Conservation (phyloP, 345 rosid genomes). For the Pistacia integerrima region DNA sequence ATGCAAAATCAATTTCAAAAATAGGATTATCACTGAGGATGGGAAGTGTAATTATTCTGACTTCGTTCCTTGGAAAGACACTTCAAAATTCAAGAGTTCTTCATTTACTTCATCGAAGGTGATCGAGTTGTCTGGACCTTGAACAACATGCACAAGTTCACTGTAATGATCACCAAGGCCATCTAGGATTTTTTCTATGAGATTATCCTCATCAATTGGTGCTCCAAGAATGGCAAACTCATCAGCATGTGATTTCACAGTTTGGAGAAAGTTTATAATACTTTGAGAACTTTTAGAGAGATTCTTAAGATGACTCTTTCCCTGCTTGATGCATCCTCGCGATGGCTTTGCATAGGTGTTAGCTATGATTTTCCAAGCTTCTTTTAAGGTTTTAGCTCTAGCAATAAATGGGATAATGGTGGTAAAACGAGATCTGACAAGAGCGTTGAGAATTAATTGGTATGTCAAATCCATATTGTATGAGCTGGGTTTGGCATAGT, state of each 20-base stretch:
- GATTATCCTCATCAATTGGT: conserved; percentile 1
- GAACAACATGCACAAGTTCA: background rate
- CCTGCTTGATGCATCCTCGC: background rate
- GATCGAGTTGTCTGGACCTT: background rate
- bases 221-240: too few species aligned
- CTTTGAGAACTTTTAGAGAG: background rate
- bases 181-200: background rate
- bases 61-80: background rate
- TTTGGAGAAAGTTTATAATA: too few species aligned
- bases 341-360: background rate
- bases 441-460: background rate
- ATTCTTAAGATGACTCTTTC: background rate
- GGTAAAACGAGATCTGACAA: too few species aligned
- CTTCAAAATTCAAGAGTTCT: background rate
- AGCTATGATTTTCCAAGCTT: background rate
- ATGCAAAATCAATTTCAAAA: too few species aligned
- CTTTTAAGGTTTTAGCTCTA: background rate
- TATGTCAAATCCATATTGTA: background rate
- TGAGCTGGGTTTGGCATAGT: background rate
- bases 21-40: too few species aligned
- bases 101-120: conserved; percentile 7
- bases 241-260: too few species aligned
- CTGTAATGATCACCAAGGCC: background rate
- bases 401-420: background rate
- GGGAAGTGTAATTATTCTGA: background rate